A percentile compares a stretch with the other conserved stretches of the same genome.
Evolutionary conservation across 768 basidiomycete genomes (phyloP).

Genomic region (Coprinellus aureogranulatus): DNA sequence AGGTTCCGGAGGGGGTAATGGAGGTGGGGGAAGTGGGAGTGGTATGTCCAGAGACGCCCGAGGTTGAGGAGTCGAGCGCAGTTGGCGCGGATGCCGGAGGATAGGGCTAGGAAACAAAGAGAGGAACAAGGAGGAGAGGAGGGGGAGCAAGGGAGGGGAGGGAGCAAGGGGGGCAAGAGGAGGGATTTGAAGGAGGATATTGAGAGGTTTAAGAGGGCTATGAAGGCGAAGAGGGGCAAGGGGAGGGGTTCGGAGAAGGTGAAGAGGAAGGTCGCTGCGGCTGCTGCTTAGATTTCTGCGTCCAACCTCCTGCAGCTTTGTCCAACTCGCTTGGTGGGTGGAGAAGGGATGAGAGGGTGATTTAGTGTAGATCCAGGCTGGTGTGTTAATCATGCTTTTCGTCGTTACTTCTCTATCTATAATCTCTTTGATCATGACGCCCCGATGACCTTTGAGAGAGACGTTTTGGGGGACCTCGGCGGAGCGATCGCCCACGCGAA

Average conservation of each 20-base stretch:
- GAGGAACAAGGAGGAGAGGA: conserved; percentile 21
- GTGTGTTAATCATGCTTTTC: too few species aligned
- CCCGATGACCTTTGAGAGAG: too few species aligned
- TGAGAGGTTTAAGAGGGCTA: conserved; percentile 13
- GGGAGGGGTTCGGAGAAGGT: background rate
- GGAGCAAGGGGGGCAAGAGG: conserved; percentile 20
- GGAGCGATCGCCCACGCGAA: too few species aligned
- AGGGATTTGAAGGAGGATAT: conserved; percentile 22
- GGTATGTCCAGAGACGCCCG: conserved; percentile 75
- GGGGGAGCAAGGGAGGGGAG: conserved; percentile 24
- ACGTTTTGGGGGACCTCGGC: too few species aligned
- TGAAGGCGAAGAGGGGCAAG: conserved; percentile 10
- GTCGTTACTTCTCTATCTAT: too few species aligned
- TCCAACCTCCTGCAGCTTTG: too few species aligned
- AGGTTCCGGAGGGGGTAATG: too few species aligned
- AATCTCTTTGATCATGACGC: too few species aligned
- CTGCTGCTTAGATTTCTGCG: background rate
- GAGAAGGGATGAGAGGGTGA: too few species aligned
- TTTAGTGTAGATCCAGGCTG: too few species aligned
- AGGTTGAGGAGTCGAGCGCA: conserved; percentile 64
- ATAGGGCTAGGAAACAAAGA: conserved; percentile 45
- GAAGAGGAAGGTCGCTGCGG: background rate
- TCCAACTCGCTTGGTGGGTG: too few species aligned
- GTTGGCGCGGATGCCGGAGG: conserved; percentile 63
- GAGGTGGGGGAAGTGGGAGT: too few species aligned